Base-by-base conservation (phyloP, 73 alveolate genomes). In the Urostyla sp. region DNA sequence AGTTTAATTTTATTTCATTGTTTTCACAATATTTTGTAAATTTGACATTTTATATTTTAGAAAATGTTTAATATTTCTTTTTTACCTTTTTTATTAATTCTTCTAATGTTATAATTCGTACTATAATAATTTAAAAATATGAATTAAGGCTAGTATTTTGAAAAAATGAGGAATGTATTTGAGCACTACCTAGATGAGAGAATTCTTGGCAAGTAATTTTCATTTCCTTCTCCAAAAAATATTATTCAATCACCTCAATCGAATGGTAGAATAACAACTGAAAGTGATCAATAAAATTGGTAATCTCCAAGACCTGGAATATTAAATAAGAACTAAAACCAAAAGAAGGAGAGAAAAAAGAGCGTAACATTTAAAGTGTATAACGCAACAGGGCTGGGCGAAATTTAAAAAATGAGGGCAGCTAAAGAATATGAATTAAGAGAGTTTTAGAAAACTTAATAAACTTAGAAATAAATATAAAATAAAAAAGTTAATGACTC, bases 391-490 rank as follows among this genome's bases (percentile, higher is more conserved):
- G 44, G 44, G 40, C 61, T 63, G 21, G 58, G 44, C 20, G 34
- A 63, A 37, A 63, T 63, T 2, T 37, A 38, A 28, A 38, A 63
- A 24, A 38, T 63, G 2, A 63, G 79, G 44, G 3, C 6, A 5
- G 79, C 79, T 23, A 63, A 63, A 23, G 79, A 63, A 37, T 63
- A 63, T 37, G 79, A 63, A 63, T 63, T 63, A 40, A 63, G 60
- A 1, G 79, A 63, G 27, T 63, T 63, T 31, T 32, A 63, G 44
- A 63, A 63, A 43, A 15, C 79, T 10, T 38, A 40, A 40, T 40
- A 11, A 40, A 15, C 51, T 40, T 40, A 40, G 10, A 40, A 40
- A 15, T 40, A 40, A n/a, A n/a, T n/a, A n/a, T n/a, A n/a, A n/a
- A n/a, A n/a, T n/a, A n/a, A n/a, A n/a, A n/a, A 54, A 54, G 45